Base-by-base conservation (phyloP, 805 yeast species). In the Metschnikowia corniflorae region DNA sequence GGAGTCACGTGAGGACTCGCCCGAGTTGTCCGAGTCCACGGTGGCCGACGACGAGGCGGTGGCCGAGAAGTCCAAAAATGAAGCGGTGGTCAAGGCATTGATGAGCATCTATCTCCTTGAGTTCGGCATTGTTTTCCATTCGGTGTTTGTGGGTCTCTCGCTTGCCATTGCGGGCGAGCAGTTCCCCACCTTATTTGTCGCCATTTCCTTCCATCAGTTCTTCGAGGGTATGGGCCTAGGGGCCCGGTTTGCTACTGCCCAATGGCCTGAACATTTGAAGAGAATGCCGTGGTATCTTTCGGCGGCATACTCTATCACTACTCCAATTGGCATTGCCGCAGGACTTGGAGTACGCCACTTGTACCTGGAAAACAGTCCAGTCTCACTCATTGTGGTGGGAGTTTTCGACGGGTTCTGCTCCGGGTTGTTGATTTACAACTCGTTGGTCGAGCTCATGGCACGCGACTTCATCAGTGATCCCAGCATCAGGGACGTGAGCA, bases 391-490 rank as follows among this genome's bases (percentile, higher is more conserved):
- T 39, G 70, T 84, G 2, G 81, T 78, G 38, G 95, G 95, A 31
- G 70, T 75, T 3, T 79, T 83, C 47, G 93, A 86, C 54, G 68
- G 91, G 1, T 68, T 86, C 31, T 82, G 91, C 19, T 72, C 91
- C 0, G 95, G 95, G 31, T 80, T 86, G 39, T 65, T 86, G 49
- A 64, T 85, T 19, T 86, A 85, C 60, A 81, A 88, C 16, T 86
- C 89, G 39, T 55, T 84, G 29, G 85, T 85, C 9, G 94, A 85
- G 57, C 63, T 85, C 39, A 74, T 85, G 80, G 93, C 91, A 3
- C 81, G 78, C 49, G 94, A 86, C 48, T 79, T 82, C 51, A 62
- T 80, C 18, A 23, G 39, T 75, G 70, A 54, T 70, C 82, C 75
- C 70, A 82, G 77, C 47, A 78, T 83, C 55, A 78, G 77, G 50